Evolutionary conservation across 2,329 filamentous ascomycete species (phyloP).

Genomic region (Apiospora pterosperma): DNA sequence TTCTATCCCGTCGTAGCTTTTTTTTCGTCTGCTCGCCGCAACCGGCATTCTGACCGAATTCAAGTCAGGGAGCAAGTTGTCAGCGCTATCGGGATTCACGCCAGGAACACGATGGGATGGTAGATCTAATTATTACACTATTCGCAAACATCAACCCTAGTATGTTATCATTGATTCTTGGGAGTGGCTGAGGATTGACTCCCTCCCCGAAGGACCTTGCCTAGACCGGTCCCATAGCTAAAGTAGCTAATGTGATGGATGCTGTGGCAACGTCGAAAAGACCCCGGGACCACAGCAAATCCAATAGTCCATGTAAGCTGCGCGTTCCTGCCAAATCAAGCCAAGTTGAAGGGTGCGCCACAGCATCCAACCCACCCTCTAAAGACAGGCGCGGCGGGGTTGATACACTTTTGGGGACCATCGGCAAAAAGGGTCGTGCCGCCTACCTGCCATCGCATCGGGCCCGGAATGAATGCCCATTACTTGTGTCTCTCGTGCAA

Average conservation of each 20-base stretch:
- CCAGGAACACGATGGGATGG: background rate
- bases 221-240: background rate
- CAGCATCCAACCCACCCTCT: background rate
- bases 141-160: background rate
- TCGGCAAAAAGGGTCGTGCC: background rate
- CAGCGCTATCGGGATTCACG: background rate
- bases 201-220: background rate
- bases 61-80: background rate
- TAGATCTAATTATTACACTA: background rate
- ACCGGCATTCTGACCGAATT: background rate
- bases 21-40: background rate
- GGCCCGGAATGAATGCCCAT: background rate
- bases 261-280: background rate
- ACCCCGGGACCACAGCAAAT: background rate
- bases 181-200: background rate
- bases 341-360: background rate
- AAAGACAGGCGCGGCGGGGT: background rate
- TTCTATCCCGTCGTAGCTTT: background rate
- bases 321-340: background rate
- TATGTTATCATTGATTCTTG: background rate
- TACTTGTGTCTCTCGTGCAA: background rate
- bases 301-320: background rate
- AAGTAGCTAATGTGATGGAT: background rate
- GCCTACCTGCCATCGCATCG: background rate
- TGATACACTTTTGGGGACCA: background rate